These are phyloP conservation scores for Xylariaceae sp. DNA, from an alignment of 2,329 filamentous ascomycete species.

Conservation along the genomic window DNA sequence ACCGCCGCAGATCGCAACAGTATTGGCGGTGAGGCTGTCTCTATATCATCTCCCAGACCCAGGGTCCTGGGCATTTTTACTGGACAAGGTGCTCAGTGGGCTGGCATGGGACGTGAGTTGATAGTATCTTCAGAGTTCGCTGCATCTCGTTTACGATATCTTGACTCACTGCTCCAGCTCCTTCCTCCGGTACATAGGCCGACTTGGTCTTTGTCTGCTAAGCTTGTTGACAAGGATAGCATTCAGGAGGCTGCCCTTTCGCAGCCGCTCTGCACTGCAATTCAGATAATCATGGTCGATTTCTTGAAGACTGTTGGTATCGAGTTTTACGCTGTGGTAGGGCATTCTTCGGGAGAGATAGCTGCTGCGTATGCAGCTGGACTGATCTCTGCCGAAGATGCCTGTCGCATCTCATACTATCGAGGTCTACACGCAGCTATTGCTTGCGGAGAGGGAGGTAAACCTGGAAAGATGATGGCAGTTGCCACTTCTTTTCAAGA, in stretches of 20 bases:
- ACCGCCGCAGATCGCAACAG: slow-evolving; percentile 7
- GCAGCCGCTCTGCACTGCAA: slow-evolving; percentile 37
- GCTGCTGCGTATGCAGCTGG: slow-evolving; percentile 55
- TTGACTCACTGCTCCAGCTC: slow-evolving; percentile 31
- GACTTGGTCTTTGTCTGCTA: slow-evolving; percentile 34
- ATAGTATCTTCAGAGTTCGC: slow-evolving; percentile 4
- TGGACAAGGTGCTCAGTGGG: slow-evolving; percentile 36
- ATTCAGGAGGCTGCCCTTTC: slow-evolving; percentile 33
- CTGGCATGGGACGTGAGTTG: slow-evolving; percentile 35
- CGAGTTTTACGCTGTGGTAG: slow-evolving; percentile 21
- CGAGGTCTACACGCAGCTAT: slow-evolving; percentile 1
- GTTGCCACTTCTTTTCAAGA: slow-evolving; percentile 45
- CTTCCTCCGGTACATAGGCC: slow-evolving; percentile 32
- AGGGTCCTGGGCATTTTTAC: slow-evolving; percentile 29
- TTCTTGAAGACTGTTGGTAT: slow-evolving; percentile 15
- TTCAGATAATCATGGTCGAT: slow-evolving; percentile 29
- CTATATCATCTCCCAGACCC: not conserved
- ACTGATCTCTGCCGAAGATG: slow-evolving; percentile 46
- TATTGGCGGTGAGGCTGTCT: not conserved
- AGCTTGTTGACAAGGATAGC: slow-evolving; percentile 16
- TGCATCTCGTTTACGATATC: not conserved
- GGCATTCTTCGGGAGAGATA: slow-evolving; percentile 49
- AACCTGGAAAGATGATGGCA: slow-evolving; percentile 48
- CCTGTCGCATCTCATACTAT: slow-evolving; percentile 43
- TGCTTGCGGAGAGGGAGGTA: not conserved